phyloP scores from a whole-genome alignment of 2,329 filamentous ascomycete genomes.

The Aureobasidium sp. region DNA sequence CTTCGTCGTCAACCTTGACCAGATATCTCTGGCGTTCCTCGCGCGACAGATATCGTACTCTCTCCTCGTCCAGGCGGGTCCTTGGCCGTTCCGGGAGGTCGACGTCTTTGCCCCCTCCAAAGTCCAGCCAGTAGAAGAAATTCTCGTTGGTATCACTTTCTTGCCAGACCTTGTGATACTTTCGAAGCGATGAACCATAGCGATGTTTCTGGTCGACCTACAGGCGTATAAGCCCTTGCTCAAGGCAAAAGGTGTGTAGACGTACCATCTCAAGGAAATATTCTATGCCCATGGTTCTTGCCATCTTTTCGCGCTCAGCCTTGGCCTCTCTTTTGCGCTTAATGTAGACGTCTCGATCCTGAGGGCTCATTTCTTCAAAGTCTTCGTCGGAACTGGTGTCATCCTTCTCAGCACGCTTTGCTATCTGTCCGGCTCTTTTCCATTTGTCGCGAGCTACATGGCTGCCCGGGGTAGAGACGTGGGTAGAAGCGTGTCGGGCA shows the following conservation, averaged over 20 bases:
- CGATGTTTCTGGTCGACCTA: conserved; percentile 59
- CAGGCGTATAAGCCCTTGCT: background rate
- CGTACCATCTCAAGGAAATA: conserved; percentile 77
- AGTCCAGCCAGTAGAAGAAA: conserved; percentile 91
- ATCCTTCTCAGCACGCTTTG: conserved; percentile 63
- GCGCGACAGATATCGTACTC: conserved; percentile 72
- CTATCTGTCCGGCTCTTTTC: conserved; percentile 64
- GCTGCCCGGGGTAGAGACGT: conserved; percentile 5
- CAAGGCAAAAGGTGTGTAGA: background rate
- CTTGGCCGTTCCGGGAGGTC: conserved; percentile 66
- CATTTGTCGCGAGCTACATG: conserved; percentile 54
- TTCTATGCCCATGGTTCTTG: conserved; percentile 74
- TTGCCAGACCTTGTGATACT: conserved; percentile 82
- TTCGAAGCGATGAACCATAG: conserved; percentile 72
- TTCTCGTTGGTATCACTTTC: conserved; percentile 68
- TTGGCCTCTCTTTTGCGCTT: conserved; percentile 41
- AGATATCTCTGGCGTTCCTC: conserved; percentile 78
- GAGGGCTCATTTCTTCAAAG: conserved; percentile 29
- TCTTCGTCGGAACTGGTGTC: conserved; percentile 43
- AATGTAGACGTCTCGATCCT: conserved; percentile 26
- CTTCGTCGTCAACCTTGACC: conserved; percentile 64
- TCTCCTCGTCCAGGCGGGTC: conserved; percentile 65
- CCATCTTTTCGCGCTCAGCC: conserved; percentile 52
- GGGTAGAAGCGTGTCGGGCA: conserved; percentile 15
- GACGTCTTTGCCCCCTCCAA: conserved; percentile 63